Conservation (phyloP, 306 rosid genomes). For the Citrullus mucosospermus region DNA sequence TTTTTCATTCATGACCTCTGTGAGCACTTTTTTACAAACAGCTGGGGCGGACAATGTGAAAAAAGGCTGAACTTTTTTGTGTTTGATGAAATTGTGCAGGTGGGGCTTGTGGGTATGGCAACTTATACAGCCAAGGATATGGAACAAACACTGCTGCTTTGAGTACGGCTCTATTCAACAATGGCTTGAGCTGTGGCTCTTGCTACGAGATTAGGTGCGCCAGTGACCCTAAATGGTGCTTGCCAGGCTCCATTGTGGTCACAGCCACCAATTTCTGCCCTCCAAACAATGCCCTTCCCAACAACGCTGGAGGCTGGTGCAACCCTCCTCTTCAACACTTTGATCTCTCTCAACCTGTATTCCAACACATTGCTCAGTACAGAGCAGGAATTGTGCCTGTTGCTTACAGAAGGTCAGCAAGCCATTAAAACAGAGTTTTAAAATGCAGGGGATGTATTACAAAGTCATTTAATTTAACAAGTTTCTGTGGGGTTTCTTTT, state of each 20-base stretch:
- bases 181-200: constrained; percentile 84
- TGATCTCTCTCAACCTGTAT: constrained; percentile 91
- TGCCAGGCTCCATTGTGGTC: constrained; percentile 85
- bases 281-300: constrained; percentile 85
- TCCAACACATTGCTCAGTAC: constrained; percentile 86
- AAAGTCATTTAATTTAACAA: neutral
- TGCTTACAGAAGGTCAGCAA: constrained; percentile 60
- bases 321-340: constrained; percentile 95
- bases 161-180: constrained; percentile 93
- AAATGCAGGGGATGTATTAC: neutral
- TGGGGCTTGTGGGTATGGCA: constrained; percentile 99
- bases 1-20: neutral
- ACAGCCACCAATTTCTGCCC: constrained; percentile 99
- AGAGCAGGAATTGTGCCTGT: constrained; percentile 91
- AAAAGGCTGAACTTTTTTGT: constrained; percentile 1
- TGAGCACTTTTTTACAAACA: neutral
- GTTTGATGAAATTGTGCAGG: constrained; percentile 25
- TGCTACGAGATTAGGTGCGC: constrained; percentile 76
- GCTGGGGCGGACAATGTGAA: neutral
- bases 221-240: constrained; percentile 60
- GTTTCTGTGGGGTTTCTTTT: neutral
- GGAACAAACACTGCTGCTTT: constrained; percentile 97
- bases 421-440: neutral
- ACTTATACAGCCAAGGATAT: constrained; percentile 91
- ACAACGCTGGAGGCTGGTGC: constrained; percentile 92